phyloP scores from a whole-genome alignment of 2,329 filamentous ascomycete species.

The Alternaria panax region DNA sequence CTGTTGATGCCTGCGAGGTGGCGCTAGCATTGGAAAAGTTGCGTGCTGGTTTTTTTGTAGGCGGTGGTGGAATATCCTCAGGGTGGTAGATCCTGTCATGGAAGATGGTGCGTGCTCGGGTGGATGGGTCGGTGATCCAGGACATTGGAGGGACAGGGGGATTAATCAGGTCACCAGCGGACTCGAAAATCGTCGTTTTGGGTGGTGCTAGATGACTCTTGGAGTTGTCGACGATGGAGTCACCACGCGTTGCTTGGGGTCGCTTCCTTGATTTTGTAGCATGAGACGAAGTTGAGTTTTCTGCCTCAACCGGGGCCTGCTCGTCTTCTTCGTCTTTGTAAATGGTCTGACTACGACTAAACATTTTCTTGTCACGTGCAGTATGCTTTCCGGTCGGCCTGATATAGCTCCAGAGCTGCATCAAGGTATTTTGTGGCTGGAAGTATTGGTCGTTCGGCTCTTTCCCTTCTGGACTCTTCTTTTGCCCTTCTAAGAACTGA shows the following conservation, averaged over 20 bases:
- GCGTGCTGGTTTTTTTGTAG: constrained; percentile 53
- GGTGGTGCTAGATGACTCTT: constrained; percentile 73
- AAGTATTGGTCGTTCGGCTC: constrained; percentile 29
- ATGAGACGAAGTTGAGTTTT: constrained; percentile 20
- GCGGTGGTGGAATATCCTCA: constrained; percentile 85
- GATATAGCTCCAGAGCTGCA: constrained; percentile 76
- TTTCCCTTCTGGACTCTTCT: constrained; percentile 31
- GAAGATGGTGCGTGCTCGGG: constrained; percentile 88
- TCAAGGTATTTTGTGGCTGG: constrained; percentile 51
- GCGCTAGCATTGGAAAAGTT: constrained; percentile 50
- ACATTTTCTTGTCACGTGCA: constrained; percentile 71
- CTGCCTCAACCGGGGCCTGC: constrained; percentile 11
- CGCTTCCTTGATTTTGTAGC: constrained; percentile 42
- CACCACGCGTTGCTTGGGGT: constrained; percentile 57
- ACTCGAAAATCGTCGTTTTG: constrained; percentile 92
- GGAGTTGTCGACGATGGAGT: constrained; percentile 58
- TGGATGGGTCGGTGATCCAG: constrained; percentile 83
- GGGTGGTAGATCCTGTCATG: constrained; percentile 97
- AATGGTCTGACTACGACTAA: constrained; percentile 49
- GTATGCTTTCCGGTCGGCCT: constrained; percentile 68
- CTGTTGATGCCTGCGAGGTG: constrained; percentile 34
- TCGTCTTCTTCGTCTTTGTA: constrained; percentile 32
- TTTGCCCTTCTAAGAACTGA: constrained; percentile 41
- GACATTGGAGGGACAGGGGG: constrained; percentile 83
- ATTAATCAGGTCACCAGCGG: constrained; percentile 89